phyloP scores from a whole-genome alignment of 352 stramenopile genomes.

The Elongisporangium prolatum region DNA sequence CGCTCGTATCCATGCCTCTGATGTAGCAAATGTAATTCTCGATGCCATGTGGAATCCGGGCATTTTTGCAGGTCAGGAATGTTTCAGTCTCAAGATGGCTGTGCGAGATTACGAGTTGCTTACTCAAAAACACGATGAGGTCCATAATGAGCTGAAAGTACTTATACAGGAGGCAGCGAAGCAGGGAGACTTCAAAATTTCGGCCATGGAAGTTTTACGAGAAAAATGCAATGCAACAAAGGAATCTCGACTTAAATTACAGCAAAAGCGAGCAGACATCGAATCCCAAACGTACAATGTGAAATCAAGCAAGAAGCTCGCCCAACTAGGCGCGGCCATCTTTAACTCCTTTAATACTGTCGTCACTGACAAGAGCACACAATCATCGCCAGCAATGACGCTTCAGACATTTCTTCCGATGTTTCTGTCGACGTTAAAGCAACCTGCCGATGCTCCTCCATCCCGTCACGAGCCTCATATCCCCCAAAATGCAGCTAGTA shows the following conservation, averaged over 20 bases:
- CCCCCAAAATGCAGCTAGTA: neutral
- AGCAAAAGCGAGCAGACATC: constrained; percentile 10
- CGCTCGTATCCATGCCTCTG: constrained; percentile 17
- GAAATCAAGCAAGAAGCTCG: constrained; percentile 14
- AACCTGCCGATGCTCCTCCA: neutral
- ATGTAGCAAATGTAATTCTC: constrained; percentile 29
- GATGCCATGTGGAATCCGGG: constrained; percentile 42
- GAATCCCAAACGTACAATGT: constrained; percentile 8
- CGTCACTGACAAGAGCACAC: neutral
- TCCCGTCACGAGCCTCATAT: neutral
- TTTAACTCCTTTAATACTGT: constrained; percentile 39
- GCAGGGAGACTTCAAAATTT: constrained; percentile 35
- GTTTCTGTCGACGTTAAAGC: constrained; percentile 16
- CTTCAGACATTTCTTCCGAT: constrained; percentile 31
- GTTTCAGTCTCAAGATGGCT: constrained; percentile 21
- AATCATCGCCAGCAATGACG: constrained; percentile 15
- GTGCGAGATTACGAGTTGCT: constrained; percentile 25
- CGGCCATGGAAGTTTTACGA: constrained; percentile 30
- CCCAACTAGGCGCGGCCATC: constrained; percentile 26
- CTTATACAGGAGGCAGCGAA: constrained; percentile 35
- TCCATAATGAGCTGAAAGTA: constrained; percentile 25
- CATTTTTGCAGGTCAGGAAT: constrained; percentile 8
- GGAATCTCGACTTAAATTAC: constrained; percentile 16
- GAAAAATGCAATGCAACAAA: constrained; percentile 18
- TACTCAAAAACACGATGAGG: constrained; percentile 10